These are phyloP conservation scores for Fusarium sp. DNA, from an alignment of 2,329 filamentous ascomycete genomes.

Conservation along the genomic window DNA sequence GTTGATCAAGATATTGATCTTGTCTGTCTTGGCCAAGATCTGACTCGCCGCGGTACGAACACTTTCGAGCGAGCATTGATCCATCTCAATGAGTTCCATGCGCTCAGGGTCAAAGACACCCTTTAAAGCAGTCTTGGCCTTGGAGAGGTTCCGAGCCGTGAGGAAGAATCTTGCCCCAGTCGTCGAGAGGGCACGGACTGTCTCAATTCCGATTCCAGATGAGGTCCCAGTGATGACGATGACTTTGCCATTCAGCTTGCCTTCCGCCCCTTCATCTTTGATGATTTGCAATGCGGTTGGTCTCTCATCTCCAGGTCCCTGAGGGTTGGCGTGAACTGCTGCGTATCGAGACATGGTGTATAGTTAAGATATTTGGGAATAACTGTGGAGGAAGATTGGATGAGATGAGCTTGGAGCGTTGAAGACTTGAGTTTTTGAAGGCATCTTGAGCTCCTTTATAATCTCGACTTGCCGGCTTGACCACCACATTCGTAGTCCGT, in stretches of 20 bases:
- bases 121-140: constrained; percentile 21
- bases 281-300: constrained; percentile 53
- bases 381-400: neutral
- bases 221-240: constrained; percentile 56
- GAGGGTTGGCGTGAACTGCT: neutral
- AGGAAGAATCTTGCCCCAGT: constrained; percentile 46
- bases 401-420: neutral
- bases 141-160: constrained; percentile 32
- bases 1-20: constrained; percentile 32
- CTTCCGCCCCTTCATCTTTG: constrained; percentile 46
- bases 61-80: constrained; percentile 33
- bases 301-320: constrained; percentile 45
- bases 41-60: constrained; percentile 34
- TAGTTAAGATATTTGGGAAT: neutral
- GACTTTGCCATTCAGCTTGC: constrained; percentile 47
- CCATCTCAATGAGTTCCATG: constrained; percentile 34
- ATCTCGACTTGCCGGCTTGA: neutral
- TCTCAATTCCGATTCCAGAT: constrained; percentile 57
- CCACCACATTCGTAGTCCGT: neutral
- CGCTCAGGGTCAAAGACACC: constrained; percentile 18
- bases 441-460: neutral
- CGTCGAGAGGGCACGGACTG: constrained; percentile 53
- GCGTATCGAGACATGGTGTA: constrained; percentile 21
- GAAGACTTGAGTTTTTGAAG: neutral
- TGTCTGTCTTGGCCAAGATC: constrained; percentile 20